phyloP scores from a whole-genome alignment of 495 filamentous ascomycete genomes.

The Penicillium parvum region DNA sequence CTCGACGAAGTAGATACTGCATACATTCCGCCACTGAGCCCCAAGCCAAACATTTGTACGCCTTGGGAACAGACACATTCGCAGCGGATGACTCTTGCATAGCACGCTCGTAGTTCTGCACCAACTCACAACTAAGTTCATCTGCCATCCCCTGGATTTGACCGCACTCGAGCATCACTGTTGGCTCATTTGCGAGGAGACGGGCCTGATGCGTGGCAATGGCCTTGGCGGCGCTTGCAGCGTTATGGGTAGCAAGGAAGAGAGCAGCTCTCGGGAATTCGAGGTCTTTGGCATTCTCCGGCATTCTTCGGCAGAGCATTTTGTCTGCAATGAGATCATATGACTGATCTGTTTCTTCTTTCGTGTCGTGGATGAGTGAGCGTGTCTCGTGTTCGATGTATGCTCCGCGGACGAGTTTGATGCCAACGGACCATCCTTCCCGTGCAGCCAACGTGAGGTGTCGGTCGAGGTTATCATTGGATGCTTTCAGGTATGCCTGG shows the following conservation, averaged over 20 bases:
- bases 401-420: slow-evolving; percentile 41
- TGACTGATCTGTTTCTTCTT: slow-evolving; percentile 35
- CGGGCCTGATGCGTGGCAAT: slow-evolving; percentile 21
- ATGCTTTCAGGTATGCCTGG: slow-evolving; percentile 37
- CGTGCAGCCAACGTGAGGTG: slow-evolving; percentile 28
- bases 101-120: slow-evolving; percentile 23
- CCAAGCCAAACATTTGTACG: slow-evolving; percentile 38
- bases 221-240: slow-evolving; percentile 28
- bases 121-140: slow-evolving; percentile 30
- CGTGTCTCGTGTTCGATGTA: slow-evolving; percentile 38
- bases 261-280: slow-evolving; percentile 32
- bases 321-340: slow-evolving; percentile 39
- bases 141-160: slow-evolving; percentile 62
- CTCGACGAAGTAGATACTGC: slow-evolving; percentile 33
- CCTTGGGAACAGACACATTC: slow-evolving; percentile 21
- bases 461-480: slow-evolving; percentile 28
- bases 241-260: slow-evolving; percentile 41
- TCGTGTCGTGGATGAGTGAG: slow-evolving; percentile 39
- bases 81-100: slow-evolving; percentile 8
- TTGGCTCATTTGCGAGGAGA: slow-evolving; percentile 20
- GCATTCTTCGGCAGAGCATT: slow-evolving; percentile 21
- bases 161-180: slow-evolving; percentile 29
- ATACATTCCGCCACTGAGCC: slow-evolving; percentile 34
- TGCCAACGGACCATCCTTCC: slow-evolving; percentile 31
- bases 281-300: slow-evolving; percentile 8